Evolutionary conservation across 2,329 filamentous ascomycete species (phyloP).

Genomic region (Westerdykella ornata): DNA sequence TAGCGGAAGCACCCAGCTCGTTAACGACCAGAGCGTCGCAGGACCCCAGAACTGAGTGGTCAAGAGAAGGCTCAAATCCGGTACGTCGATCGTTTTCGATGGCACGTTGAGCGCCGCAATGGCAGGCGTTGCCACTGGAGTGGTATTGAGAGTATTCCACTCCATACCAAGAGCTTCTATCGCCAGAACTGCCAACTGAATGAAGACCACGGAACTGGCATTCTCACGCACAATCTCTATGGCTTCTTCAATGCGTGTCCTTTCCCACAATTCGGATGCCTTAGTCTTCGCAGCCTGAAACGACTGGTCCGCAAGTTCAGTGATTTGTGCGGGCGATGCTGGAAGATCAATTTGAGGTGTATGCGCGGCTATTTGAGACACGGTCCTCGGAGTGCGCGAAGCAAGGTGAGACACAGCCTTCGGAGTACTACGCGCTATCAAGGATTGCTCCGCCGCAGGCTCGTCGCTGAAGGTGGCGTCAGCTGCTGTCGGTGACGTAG

Average conservation of each 20-base stretch:
- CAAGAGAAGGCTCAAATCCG: conserved; percentile 74
- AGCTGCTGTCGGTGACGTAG: conserved; percentile 25
- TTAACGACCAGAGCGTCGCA: conserved; percentile 67
- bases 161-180: conserved; percentile 65
- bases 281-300: conserved; percentile 64
- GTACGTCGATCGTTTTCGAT: conserved; percentile 59
- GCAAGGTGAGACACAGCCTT: conserved; percentile 4
- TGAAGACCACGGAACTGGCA: conserved; percentile 59
- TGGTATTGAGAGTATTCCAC: conserved; percentile 62
- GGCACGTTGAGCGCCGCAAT: conserved; percentile 50
- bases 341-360: conserved; percentile 48
- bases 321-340: conserved; percentile 60
- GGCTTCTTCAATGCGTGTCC: conserved; percentile 59
- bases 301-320: conserved; percentile 58
- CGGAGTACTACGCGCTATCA: conserved; percentile 24
- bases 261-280: conserved; percentile 57
- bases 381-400: conserved; percentile 6
- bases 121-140: conserved; percentile 64
- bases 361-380: background rate
- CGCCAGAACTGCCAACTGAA: conserved; percentile 40
- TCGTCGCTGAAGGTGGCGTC: conserved; percentile 30
- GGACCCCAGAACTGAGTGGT: conserved; percentile 79
- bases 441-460: conserved; percentile 46
- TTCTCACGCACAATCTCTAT: conserved; percentile 61
- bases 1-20: conserved; percentile 63